Percentiles rank a stretch among this genome's conserved stretches.
These are phyloP conservation scores for Citropsis articulata DNA, from an alignment of 345 rosid species.

Conservation along the genomic window DNA sequence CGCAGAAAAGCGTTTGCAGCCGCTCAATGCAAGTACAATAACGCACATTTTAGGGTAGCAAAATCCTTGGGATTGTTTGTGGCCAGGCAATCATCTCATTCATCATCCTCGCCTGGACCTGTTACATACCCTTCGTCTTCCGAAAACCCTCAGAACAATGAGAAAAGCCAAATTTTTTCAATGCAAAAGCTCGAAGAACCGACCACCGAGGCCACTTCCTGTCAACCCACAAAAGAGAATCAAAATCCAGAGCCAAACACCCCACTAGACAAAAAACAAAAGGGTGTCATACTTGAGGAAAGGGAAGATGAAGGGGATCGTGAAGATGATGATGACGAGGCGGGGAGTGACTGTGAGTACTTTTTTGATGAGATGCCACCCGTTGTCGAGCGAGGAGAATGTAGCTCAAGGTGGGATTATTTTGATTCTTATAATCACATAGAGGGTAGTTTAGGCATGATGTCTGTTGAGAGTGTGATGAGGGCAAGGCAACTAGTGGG, in stretches of 20 bases:
- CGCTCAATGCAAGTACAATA: conserved; percentile 41
- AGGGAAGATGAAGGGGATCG: conserved; percentile 5
- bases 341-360: conserved; percentile 9
- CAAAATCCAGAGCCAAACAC: conserved; percentile 1
- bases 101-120: background rate
- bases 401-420: conserved; percentile 36
- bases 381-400: conserved; percentile 1
- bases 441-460: conserved; percentile 10
- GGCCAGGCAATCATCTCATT: conserved; percentile 35
- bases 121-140: background rate
- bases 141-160: conserved; percentile 1
- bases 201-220: conserved; percentile 8
- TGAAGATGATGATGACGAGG: conserved; percentile 4
- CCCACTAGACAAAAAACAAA: background rate
- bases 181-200: conserved; percentile 22
- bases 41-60: conserved; percentile 36
- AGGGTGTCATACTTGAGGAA: background rate
- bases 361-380: conserved; percentile 20
- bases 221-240: background rate
- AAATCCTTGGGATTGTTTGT: conserved; percentile 39
- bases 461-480: conserved; percentile 22
- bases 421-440: conserved; percentile 32
- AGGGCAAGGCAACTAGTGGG: conserved; percentile 34
- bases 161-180: conserved; percentile 15
- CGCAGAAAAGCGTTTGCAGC: conserved; percentile 37